Evolutionary conservation across 2,329 filamentous ascomycete species (phyloP), one percentile per base, ranked within the genome.

Genomic region (Colletotrichum siamense): DNA sequence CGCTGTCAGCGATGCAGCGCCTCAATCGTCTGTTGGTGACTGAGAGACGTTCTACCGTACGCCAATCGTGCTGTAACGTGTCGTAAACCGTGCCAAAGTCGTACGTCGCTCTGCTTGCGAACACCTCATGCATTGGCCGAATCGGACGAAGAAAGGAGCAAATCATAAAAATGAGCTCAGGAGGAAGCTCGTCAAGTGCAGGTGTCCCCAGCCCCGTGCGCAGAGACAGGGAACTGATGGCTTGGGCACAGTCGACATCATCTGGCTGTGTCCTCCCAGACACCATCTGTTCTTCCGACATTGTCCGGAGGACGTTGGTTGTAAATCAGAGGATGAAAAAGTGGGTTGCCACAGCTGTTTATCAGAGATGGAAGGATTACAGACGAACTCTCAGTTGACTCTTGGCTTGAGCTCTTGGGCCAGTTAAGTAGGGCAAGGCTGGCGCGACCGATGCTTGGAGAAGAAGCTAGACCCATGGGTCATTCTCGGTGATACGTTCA

Each of bases 151-250:
- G n/a, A 22, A n/a, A 22, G 3, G 44, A 49, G n/a, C 44, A 49
- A 4, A 49, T 49, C 44, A 49, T 12, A 1, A 49, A 12, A 22
- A 22, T 22, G 4, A 49, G 44, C 18, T 49, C n/a, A 22, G 44
- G 10, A 4, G n/a, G 44, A 49, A 49, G 44, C 18, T 49, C 6
- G 2, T 12, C 18, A 49, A 49, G 44, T 49, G 18, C 44, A 3
- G 10, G 9, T 0, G n/a, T 49, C 10, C 10, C 44, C 10, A 22
- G 0, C n/a, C 6, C 10, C 44, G 44, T 1, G n/a, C 18, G 10
- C 18, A n/a, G 44, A 49, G 44, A 13, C 44, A 49, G 18, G 18
- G n/a, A 49, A 22, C 6, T 22, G n/a, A 49, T 49, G 10, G 10
- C 18, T n/a, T 49, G 0, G 44, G n/a, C 44, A 13, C 18, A 49